Base-by-base conservation (phyloP, 73 alveolate species). In the Paramecium octaurelia region DNA sequence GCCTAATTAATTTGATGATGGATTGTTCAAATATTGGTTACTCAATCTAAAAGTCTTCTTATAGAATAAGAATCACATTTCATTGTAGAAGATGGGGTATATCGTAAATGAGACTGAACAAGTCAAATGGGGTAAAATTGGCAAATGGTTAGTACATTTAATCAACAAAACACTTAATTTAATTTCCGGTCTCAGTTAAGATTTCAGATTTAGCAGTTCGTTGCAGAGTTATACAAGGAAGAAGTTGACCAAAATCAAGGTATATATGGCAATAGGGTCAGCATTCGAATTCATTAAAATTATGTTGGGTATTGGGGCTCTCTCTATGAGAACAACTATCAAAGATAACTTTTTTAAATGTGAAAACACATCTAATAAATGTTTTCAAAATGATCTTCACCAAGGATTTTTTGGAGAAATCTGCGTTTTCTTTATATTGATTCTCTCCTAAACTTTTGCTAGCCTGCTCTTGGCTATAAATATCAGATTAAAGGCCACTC, bases 1-100 rank as follows among this genome's bases (percentile, higher is more conserved):
- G 16, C 59, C 46, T 9, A 80, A 40, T 40, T 8, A 40, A 8
- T 80, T 80, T 80, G 91, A 80, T 46, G 91, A 80, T 42, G 91
- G 91, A 18, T 31, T 80, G 10, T 23, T 48, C 11, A 48, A 29
- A 24, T 80, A 46, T 23, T 80, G 16, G 31, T 23, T 80, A 24
- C 18, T 10, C 4, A 80, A 46, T 16, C 20, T 44, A 9, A 80
- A 80, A 11, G 34, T 10, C 20, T 24, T 24, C 6, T 27, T 80
- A 6, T 73, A 73, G 20, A 73, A 73, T 36, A 29, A 73, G 36
- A 73, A 73, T 31, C 59, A 14, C 18, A 73, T 73, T 1, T 54
- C 69, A 18, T 54, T 54, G 8, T 18, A 54, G 21, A 54, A 54
- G 35, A 54, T 54, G 69, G 69, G 69, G 2, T 20, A 40, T 36